phyloP scores from a whole-genome alignment of 495 filamentous ascomycete genomes.

The Aspergillus sclerotioniger region DNA sequence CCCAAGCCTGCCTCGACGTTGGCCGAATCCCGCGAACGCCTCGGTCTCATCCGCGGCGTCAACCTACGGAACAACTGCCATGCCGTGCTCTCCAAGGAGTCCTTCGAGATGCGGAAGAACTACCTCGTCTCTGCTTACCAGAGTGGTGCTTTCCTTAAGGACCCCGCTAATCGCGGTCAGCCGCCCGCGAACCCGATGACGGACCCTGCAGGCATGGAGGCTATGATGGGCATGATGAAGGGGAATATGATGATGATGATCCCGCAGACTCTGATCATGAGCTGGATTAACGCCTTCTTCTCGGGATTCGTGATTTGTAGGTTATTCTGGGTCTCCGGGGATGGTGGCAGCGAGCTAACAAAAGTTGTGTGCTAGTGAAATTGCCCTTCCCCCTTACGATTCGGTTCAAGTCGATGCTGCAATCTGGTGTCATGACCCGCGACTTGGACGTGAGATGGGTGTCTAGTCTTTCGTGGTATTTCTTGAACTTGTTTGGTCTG shows the following conservation, averaged over 20 bases:
- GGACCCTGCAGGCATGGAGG: conserved; percentile 97
- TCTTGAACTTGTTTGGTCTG: conserved; percentile 91
- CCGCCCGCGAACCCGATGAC: conserved; percentile 92
- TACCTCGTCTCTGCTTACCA: conserved; percentile 78
- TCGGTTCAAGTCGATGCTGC: conserved; percentile 98
- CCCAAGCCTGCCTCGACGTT: conserved; percentile 79
- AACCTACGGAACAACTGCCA: conserved; percentile 78
- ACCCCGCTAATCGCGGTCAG: conserved; percentile 79
- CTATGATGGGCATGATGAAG: conserved; percentile 99
- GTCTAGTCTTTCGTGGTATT: conserved; percentile 97
- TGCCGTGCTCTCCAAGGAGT: conserved; percentile 64
- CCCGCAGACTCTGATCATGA: conserved; percentile 97
- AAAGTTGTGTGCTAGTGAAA: conserved; percentile 65
- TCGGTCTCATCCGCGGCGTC: conserved; percentile 79
- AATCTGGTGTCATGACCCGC: conserved; percentile 90
- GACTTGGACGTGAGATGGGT: conserved; percentile 98
- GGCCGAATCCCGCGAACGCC: conserved; percentile 80
- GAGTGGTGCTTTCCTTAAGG: conserved; percentile 82
- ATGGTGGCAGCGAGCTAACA: conserved; percentile 18
- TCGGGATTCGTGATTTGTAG: conserved; percentile 94
- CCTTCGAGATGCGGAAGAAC: conserved; percentile 76
- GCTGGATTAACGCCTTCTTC: conserved; percentile 99
- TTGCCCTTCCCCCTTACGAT: conserved; percentile 97
- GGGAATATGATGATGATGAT: conserved; percentile 99
- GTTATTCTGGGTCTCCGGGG: conserved; percentile 28